Evolutionary conservation across 208 protist species (phyloP).

Genomic region (Trypanosoma rangeli): DNA sequence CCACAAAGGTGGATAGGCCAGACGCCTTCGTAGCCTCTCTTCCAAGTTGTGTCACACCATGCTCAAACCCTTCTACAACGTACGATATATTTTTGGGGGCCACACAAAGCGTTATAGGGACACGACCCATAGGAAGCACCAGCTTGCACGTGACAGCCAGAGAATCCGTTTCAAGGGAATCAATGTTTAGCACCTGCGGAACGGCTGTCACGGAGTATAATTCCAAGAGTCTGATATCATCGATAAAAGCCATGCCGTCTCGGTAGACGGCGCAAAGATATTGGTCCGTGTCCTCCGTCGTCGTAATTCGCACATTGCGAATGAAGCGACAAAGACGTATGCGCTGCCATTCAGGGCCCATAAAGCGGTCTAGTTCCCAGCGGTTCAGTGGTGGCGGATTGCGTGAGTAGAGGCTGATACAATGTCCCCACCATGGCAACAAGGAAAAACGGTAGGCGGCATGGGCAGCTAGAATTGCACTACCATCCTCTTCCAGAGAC

Average conservation of each 20-base stretch:
- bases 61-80: slow-evolving; percentile 15
- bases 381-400: slow-evolving; percentile 18
- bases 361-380: slow-evolving; percentile 36
- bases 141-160: slow-evolving; percentile 25
- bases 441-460: slow-evolving; percentile 34
- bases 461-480: slow-evolving; percentile 25
- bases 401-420: slow-evolving; percentile 21
- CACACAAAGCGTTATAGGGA: slow-evolving; percentile 24
- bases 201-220: slow-evolving; percentile 32
- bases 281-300: not conserved
- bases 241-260: slow-evolving; percentile 4
- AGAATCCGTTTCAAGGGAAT: not conserved
- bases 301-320: slow-evolving; percentile 18
- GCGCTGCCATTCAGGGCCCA: slow-evolving; percentile 33
- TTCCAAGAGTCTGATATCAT: slow-evolving; percentile 29
- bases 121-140: slow-evolving; percentile 33
- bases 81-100: slow-evolving; percentile 29
- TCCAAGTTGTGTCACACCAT: not conserved
- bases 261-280: slow-evolving; percentile 10
- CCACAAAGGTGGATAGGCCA: slow-evolving; percentile 2
- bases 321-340: slow-evolving; percentile 31
- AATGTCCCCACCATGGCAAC: slow-evolving; percentile 31
- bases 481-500: slow-evolving; percentile 18
- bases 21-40: not conserved
- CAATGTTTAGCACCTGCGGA: slow-evolving; percentile 20